Evolutionary conservation across 495 filamentous ascomycete species (phyloP), one percentile per base, ranked within the genome.

Genomic region (Penicillium angulare): DNA sequence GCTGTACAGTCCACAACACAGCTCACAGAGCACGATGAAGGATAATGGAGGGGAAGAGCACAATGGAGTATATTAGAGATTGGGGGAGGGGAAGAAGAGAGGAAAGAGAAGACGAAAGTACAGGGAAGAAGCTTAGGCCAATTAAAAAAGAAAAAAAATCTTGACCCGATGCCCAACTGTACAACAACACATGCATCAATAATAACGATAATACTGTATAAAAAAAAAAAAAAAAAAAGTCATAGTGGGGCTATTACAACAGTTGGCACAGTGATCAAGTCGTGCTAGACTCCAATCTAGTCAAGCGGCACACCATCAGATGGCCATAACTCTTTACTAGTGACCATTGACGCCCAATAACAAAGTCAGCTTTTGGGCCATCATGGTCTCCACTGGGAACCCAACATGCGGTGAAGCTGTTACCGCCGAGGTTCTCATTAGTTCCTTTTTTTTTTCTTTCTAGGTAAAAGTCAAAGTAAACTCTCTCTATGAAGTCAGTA

Each of bases 181-280:
- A 55, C 52, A 55, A 55, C 51, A 40, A n/a, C 32, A 46, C 32
- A 21, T 23, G 43, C 45, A 48, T 31, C 43, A 38, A 21, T n/a
- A n/a, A n/a, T n/a, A n/a, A n/a, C n/a, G n/a, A n/a, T n/a, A n/a
- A n/a, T n/a, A n/a, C 46, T 36, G 15, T 8, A 12, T 33, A 17
- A 43, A 31, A 40, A 21, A 52, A 23, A 20, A 41, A 23, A 10
- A 20, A 45, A 49, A 27, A 21, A 18, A 49, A 26, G 20, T 24
- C 24, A n/a, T n/a, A 26, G 56, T 55, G 57, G 57, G 43, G 48
- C 52, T 13, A 23, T 9, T 21, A 35, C 10, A 6, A 31, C 35
- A 43, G 55, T 61, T 61, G 59, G 45, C 59, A 61, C 59, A 61
- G 59, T 61, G 50, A 61, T 51, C 59, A 57, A 34, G 47, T 57